phyloP scores from a whole-genome alignment of 139 green algal species.

The Chlamydomonas urium region DNA sequence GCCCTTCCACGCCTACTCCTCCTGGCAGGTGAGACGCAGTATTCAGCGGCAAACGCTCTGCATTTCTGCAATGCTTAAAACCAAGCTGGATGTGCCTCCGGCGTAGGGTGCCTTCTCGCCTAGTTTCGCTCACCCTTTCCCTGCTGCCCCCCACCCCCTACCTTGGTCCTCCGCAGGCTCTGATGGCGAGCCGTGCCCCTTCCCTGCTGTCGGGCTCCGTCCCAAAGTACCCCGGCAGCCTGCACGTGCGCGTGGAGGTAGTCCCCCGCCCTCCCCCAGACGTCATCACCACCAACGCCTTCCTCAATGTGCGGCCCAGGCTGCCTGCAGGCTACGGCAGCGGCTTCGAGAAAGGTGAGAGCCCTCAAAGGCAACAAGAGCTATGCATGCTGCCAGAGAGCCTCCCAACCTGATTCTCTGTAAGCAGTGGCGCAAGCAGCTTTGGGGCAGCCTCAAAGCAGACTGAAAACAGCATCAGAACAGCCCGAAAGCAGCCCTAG shows the following conservation, averaged over 20 bases:
- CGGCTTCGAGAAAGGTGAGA: constrained; percentile 40
- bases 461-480: no score
- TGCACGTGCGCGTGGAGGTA: constrained; percentile 2
- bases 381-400: not conserved
- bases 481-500: no score
- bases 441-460: no score
- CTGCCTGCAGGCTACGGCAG: constrained; percentile 49
- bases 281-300: constrained; percentile 36
- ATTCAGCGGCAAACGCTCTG: no score
- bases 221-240: constrained; percentile 5
- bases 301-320: constrained; percentile 23
- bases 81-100: no score
- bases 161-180: not conserved
- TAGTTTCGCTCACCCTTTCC: not conserved
- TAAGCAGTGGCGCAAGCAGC: no score
- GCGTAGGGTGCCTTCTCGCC: no score
- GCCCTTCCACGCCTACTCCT: constrained; percentile 9
- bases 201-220: not conserved
- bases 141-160: not conserved
- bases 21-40: no score
- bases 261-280: constrained; percentile 1
- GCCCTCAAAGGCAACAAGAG: no score
- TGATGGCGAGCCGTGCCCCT: not conserved
- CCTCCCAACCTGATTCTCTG: not conserved
- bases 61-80: no score